phyloP scores from a whole-genome alignment of 2,329 filamentous ascomycete species.

The Thermothelomyces thermophilus region DNA sequence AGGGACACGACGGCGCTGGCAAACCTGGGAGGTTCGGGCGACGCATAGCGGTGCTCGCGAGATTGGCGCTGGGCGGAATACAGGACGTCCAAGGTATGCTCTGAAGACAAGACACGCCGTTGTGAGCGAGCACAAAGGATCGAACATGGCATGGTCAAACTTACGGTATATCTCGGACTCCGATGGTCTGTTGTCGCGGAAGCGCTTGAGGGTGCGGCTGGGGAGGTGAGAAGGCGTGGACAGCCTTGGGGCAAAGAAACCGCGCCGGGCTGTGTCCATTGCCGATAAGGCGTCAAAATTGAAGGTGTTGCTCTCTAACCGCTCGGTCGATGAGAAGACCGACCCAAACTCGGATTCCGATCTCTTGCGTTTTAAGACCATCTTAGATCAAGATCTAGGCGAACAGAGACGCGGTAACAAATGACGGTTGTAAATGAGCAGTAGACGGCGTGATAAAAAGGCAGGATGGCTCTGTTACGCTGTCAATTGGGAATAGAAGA shows the following conservation, averaged over 20 bases:
- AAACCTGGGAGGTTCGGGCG: constrained; percentile 16
- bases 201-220: constrained; percentile 55
- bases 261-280: constrained; percentile 30
- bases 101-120: constrained; percentile 30
- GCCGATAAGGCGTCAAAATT: constrained; percentile 29
- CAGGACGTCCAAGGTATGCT: constrained; percentile 51
- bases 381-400: constrained; percentile 23
- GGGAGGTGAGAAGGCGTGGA: constrained; percentile 41
- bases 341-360: constrained; percentile 51
- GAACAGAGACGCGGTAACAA: not conserved
- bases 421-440: not conserved
- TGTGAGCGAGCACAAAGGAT: constrained; percentile 18
- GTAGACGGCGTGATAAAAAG: no score
- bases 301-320: constrained; percentile 23
- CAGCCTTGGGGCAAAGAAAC: constrained; percentile 28
- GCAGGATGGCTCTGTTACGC: no score
- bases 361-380: constrained; percentile 58
- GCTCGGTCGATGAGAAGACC: constrained; percentile 37
- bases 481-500: no score
- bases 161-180: constrained; percentile 50
- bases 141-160: constrained; percentile 24
- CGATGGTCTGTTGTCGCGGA: constrained; percentile 52
- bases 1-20: constrained; percentile 15
- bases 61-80: constrained; percentile 47
- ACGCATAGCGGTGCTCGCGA: constrained; percentile 19